Conservation (phyloP, 768 basidiomycete species). For the Daedaleopsis nitida region DNA sequence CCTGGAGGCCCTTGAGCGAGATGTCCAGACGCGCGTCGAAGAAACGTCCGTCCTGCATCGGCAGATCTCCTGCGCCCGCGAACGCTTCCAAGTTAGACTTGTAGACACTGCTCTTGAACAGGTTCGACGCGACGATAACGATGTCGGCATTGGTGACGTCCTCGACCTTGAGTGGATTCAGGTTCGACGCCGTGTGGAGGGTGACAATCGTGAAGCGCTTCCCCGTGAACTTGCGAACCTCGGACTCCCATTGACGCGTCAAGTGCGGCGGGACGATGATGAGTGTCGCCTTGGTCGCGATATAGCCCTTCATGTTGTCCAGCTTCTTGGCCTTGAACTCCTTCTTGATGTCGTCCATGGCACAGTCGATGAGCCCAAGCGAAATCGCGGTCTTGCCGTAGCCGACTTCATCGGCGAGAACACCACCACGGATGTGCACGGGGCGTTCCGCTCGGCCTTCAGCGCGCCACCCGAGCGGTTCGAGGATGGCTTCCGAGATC, state of each 20-base stretch:
- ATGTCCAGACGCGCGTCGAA: conserved; percentile 83
- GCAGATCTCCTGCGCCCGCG: conserved; percentile 67
- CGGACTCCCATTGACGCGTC: conserved; percentile 86
- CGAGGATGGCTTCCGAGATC: conserved; percentile 86
- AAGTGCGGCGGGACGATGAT: conserved; percentile 90
- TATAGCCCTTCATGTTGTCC: conserved; percentile 56
- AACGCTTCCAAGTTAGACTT: conserved; percentile 74
- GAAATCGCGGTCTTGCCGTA: conserved; percentile 98
- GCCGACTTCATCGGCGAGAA: conserved; percentile 94
- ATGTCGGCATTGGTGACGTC: conserved; percentile 82
- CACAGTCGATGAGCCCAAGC: conserved; percentile 82
- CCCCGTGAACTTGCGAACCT: conserved; percentile 79
- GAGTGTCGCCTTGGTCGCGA: conserved; percentile 79
- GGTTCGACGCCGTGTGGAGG: conserved; percentile 65
- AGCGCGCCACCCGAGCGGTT: conserved; percentile 90
- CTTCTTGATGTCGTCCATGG: conserved; percentile 52
- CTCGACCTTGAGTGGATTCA: conserved; percentile 74
- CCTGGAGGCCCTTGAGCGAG: conserved; percentile 54
- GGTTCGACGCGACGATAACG: conserved; percentile 79
- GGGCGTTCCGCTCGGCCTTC: conserved; percentile 86
- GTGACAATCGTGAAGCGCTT: conserved; percentile 60
- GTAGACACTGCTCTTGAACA: conserved; percentile 82
- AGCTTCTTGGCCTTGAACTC: conserved; percentile 64
- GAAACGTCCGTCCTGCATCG: conserved; percentile 81
- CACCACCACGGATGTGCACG: conserved; percentile 79